A percentile compares a stretch with the other conserved stretches of the same genome.
Conservation (phyloP, 2,329 filamentous ascomycete genomes). For the Xylariaceae sp. region DNA sequence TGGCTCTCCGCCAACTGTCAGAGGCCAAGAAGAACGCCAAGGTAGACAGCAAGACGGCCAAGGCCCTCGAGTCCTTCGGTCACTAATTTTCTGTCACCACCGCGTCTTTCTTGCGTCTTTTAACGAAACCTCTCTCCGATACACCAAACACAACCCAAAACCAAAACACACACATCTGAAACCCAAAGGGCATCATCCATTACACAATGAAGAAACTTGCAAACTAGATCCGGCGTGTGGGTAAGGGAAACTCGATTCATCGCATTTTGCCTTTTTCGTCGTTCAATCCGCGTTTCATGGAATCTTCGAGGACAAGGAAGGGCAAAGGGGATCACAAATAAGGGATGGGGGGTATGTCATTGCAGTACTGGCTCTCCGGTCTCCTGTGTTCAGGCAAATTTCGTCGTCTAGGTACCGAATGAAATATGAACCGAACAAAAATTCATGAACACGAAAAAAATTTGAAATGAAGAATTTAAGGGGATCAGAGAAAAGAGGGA, state of each 20-base stretch:
- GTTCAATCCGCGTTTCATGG: slow-evolving; percentile 28
- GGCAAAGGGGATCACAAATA: slow-evolving; percentile 30
- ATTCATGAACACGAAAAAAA: slow-evolving; percentile 17
- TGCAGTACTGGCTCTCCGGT: slow-evolving; percentile 28
- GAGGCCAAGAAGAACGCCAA: slow-evolving; percentile 91
- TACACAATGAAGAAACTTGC: slow-evolving; percentile 33
- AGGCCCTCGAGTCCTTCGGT: slow-evolving; percentile 84
- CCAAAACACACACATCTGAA: slow-evolving; percentile 13
- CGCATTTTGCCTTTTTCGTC: slow-evolving; percentile 31
- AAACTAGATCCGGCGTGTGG: slow-evolving; percentile 35
- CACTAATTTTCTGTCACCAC: slow-evolving; percentile 81
- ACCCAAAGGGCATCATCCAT: too few species aligned
- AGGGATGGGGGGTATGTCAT: slow-evolving; percentile 27
- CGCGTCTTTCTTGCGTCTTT: slow-evolving; percentile 26
- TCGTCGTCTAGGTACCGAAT: slow-evolving; percentile 33
- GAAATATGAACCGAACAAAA: slow-evolving; percentile 35
- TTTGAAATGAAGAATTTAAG: too few species aligned
- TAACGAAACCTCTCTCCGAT: slow-evolving; percentile 25
- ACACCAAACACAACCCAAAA: slow-evolving; percentile 28
- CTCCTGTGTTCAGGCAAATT: slow-evolving; percentile 34
- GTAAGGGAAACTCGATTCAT: slow-evolving; percentile 34
- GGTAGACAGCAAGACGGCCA: slow-evolving; percentile 80
- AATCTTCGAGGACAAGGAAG: slow-evolving; percentile 29
- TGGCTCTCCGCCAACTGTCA: slow-evolving; percentile 80
- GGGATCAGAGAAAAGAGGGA: background rate